Conservation (phyloP, 2,329 filamentous ascomycete genomes). For the Sporothrix variecibatus region DNA sequence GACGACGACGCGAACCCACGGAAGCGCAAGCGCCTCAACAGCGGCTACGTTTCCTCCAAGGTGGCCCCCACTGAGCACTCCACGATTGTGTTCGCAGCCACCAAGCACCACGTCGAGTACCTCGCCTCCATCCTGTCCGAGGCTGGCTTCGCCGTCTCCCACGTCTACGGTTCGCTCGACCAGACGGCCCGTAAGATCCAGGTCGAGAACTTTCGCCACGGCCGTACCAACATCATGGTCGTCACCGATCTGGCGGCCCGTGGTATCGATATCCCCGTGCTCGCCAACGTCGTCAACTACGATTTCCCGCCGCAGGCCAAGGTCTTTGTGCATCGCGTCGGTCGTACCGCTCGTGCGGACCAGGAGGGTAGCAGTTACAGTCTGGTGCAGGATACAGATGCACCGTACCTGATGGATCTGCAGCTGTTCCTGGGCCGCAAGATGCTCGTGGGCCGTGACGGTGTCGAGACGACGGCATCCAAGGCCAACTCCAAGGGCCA, state of each 20-base stretch:
- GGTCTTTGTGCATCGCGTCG: slow-evolving; percentile 93
- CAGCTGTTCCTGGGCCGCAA: slow-evolving; percentile 91
- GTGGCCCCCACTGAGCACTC: slow-evolving; percentile 84
- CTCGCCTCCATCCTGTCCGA: slow-evolving; percentile 75
- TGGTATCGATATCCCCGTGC: slow-evolving; percentile 94
- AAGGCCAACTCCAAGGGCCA: slow-evolving; percentile 53
- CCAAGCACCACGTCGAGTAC: slow-evolving; percentile 98
- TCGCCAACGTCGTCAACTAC: slow-evolving; percentile 98
- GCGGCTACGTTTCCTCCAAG: slow-evolving; percentile 51
- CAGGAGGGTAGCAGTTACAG: slow-evolving; percentile 94
- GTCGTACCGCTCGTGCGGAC: slow-evolving; percentile 91
- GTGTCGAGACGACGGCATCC: slow-evolving; percentile 35
- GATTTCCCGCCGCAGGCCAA: slow-evolving; percentile 97
- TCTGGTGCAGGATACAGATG: slow-evolving; percentile 82
- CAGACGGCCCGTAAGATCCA: slow-evolving; percentile 91
- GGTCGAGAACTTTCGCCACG: slow-evolving; percentile 83
- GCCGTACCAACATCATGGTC: slow-evolving; percentile 85
- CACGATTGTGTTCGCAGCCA: slow-evolving; percentile 91
- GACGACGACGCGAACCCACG: slow-evolving; percentile 58
- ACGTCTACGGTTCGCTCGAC: slow-evolving; percentile 92
- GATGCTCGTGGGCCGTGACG: slow-evolving; percentile 71
- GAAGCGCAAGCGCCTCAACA: slow-evolving; percentile 70
- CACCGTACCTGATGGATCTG: slow-evolving; percentile 88
- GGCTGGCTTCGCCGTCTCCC: slow-evolving; percentile 85
- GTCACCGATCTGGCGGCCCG: slow-evolving; percentile 95